A percentile compares a stretch with the other conserved stretches of the same genome.
These are phyloP conservation scores for Castanea crenata DNA, from an alignment of 306 rosid species.

Conservation along the genomic window DNA sequence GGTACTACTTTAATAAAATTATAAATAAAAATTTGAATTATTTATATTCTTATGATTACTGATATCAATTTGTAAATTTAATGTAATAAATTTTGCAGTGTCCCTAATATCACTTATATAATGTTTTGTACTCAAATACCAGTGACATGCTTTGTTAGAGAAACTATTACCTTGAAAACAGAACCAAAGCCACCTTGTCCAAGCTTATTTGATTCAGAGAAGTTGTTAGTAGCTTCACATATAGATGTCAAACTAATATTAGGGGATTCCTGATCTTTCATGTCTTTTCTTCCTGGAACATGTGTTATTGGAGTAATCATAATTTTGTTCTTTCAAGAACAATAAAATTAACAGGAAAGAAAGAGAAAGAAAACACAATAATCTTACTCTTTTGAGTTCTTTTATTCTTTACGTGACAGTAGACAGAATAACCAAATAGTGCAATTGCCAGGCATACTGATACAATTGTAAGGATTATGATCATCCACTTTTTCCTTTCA, in stretches of 20 bases:
- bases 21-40: no score
- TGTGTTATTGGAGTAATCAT: not conserved
- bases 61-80: no score
- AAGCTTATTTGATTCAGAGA: slow-evolving; percentile 54
- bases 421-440: slow-evolving; percentile 25
- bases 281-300: slow-evolving; percentile 3
- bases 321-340: slow-evolving; percentile 19
- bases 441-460: slow-evolving; percentile 26
- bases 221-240: slow-evolving; percentile 47
- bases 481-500: slow-evolving; percentile 31
- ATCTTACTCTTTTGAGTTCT: no score
- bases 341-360: not conserved
- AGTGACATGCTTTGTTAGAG: no score
- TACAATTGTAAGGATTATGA: slow-evolving; percentile 10
- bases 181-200: slow-evolving; percentile 84
- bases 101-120: no score
- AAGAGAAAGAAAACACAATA: no score
- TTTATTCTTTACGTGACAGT: not conserved
- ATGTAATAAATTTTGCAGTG: no score
- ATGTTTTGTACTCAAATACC: no score
- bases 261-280: slow-evolving; percentile 30
- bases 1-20: no score
- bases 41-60: no score
- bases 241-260: slow-evolving; percentile 45
- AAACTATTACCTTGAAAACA: slow-evolving; percentile 50